Evolutionary conservation across 257 asterid genomes (phyloP).

Genomic region (Rubia yunnanensis): DNA sequence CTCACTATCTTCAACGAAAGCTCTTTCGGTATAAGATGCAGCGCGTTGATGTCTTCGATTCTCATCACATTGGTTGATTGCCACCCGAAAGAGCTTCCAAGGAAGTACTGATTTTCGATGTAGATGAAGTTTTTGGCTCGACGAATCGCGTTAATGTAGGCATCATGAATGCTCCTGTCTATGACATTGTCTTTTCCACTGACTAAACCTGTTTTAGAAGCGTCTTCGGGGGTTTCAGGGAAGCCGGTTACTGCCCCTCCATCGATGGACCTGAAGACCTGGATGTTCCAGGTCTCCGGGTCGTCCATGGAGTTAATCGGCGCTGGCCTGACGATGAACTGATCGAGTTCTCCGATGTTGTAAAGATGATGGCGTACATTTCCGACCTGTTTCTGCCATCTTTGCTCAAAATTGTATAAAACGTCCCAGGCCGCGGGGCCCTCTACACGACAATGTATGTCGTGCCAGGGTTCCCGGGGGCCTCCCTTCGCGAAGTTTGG

Average conservation of each 20-base stretch:
- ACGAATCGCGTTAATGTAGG: slow-evolving; percentile 76
- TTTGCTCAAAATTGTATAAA: slow-evolving; percentile 80
- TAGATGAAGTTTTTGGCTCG: slow-evolving; percentile 74
- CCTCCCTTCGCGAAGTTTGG: slow-evolving; percentile 82
- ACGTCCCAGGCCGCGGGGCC: slow-evolving; percentile 96
- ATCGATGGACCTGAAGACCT: slow-evolving; percentile 79
- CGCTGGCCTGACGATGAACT: slow-evolving; percentile 32
- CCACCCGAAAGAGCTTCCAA: slow-evolving; percentile 92
- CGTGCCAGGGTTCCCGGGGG: slow-evolving; percentile 98
- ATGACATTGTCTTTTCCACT: slow-evolving; percentile 57
- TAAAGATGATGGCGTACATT: slow-evolving; percentile 20
- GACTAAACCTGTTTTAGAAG: slow-evolving; percentile 42
- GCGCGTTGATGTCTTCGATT: slow-evolving; percentile 53
- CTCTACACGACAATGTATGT: slow-evolving; percentile 67
- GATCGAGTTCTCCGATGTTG: slow-evolving; percentile 35
- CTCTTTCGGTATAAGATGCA: slow-evolving; percentile 77
- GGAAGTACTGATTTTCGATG: slow-evolving; percentile 81
- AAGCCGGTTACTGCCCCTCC: slow-evolving; percentile 59
- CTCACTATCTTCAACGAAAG: slow-evolving; percentile 67
- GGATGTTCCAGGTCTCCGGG: slow-evolving; percentile 67
- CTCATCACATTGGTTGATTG: slow-evolving; percentile 17
- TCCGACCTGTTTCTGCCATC: slow-evolving; percentile 73
- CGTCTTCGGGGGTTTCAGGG: slow-evolving; percentile 41
- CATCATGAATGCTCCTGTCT: slow-evolving; percentile 83
- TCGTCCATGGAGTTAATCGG: slow-evolving; percentile 31